Conservation (phyloP, 306 rosid genomes). For the Sphenostylis stenocarpa region DNA sequence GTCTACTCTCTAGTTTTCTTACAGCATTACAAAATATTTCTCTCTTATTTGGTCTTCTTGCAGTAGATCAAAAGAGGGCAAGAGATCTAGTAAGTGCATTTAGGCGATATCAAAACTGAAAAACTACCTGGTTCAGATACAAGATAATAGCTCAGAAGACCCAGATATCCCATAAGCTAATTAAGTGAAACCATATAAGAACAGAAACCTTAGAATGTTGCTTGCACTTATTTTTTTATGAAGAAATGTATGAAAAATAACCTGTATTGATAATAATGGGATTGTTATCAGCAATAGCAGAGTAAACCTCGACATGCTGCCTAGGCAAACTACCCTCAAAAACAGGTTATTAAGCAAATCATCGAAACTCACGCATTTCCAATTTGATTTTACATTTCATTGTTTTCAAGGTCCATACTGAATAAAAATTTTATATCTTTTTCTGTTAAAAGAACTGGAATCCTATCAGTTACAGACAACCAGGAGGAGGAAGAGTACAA, state of each 20-base stretch:
- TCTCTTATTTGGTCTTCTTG: not conserved
- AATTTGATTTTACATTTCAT: not conserved
- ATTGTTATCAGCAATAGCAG: not conserved
- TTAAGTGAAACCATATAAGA: not conserved
- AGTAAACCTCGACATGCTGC: not conserved
- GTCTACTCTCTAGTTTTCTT: not conserved
- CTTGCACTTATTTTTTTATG: slow-evolving; percentile 2
- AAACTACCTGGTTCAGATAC: not conserved
- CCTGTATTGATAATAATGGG: not conserved
- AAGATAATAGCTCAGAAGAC: slow-evolving; percentile 2
- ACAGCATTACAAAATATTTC: not conserved
- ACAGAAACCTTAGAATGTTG: not conserved
- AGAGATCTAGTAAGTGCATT: slow-evolving; percentile 3
- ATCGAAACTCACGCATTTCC: not conserved
- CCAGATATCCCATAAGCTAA: not conserved
- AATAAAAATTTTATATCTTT: not conserved
- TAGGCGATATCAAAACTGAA: not conserved
- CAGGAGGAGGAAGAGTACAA: not conserved
- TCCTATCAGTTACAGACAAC: not conserved
- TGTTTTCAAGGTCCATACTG: not conserved
- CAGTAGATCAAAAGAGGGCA: not conserved
- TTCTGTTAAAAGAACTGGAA: not conserved
- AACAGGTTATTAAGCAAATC: slow-evolving; percentile 10
- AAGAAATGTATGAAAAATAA: slow-evolving; percentile 1
- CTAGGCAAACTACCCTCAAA: slow-evolving; percentile 17